Evolutionary conservation across 1,284 basidiomycete species (phyloP), one percentile per base, ranked within the genome.

Genomic region (Porogramme epimiltina): DNA sequence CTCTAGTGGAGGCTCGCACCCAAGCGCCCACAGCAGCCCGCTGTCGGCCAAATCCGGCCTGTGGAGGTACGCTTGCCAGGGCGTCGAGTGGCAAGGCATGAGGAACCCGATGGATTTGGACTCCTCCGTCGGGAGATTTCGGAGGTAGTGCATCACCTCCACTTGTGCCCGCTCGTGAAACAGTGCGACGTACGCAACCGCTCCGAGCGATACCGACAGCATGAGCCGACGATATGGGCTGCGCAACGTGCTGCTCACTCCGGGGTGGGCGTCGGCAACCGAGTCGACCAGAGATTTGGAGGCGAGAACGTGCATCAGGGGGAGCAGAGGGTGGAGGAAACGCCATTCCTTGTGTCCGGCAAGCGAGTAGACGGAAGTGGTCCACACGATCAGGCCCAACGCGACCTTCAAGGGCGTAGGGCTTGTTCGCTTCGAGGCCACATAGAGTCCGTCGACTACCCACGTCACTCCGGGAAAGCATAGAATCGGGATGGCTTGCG

Each of bases 21-120:
- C 89, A 24, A 98, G 66, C 40, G 89, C 84, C 93, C 95, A 98
- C 56, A 89, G 69, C 48, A 71, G 68, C 20, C 79, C 81, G 1
- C 66, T 69, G 24, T 73, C 62, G 11, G 78, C 76, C 10, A 88
- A 74, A 36, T 85, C 76, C 13, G 76, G 71, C 26, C 82, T 75
- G 66, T 99, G 96, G 19, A 99, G 70, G 69, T 95, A 90, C 4
- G 93, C 87, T 64, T 94, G 90, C 78, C 94, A 96, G 2, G 96
- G 96, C 0, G 91, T 94, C n/a, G 94, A 97, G 72, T 99, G 97
- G 61, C 97, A 99, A 3, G 97, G 97, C 91, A 95, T 96, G 18
- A 98, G 72, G 55, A 93, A 87, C 1, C 91, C 94, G 15, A 97
- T 71, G 8, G 84, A 84, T 5, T 70, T 73, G 19, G 85, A 66